Base-by-base conservation (phyloP, 2,329 filamentous ascomycete species). In the Scedosporium dehoogii region DNA sequence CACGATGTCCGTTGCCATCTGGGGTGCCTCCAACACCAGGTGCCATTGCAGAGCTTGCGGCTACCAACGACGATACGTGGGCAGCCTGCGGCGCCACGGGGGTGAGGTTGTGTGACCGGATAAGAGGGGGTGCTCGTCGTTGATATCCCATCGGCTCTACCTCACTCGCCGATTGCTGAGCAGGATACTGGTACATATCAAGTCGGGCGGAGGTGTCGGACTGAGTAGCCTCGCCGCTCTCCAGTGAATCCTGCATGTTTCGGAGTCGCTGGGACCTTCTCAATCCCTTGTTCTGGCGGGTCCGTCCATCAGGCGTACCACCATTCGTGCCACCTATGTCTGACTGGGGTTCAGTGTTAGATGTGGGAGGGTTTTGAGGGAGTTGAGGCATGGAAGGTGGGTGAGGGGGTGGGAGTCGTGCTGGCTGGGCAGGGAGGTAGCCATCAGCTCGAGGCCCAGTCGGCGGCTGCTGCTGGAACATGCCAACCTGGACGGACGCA, bases 81-180 rank as follows among this genome's bases (percentile, higher is more conserved):
- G 86, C 85, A 61, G 90, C 89, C 69, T 90, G 89, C 27, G 90
- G 89, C 60, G 90, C 90, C 70, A 88, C 76, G 51, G 88, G 88
- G 42, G 86, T 87, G 59, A 86, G 83, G 68, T 92, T 87, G 71
- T 92, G 88, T 67, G 86, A 87, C 70, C 86, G 85, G 68, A 92
- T 80, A 63, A 92, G 77, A 60, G 86, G 85, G 65, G 88, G 81
- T 60, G 83, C 75, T 66, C 72, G 78, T 67, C 44, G 60, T 38
- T 62, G 56, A 27, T 42, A 16, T n/a, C 51, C 61, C 25, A 29
- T 27, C 18, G 10, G 56, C 60, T 56, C 29, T 9, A 51, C n/a
- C 9, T 62, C 55, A 51, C 27, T 44, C 10, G 21, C 9, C 9
- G 25, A 44, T 23, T 53, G 27, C 18, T 51, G 53, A 29, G 23